phyloP scores from a whole-genome alignment of 2,329 filamentous ascomycete genomes.

The Zalaria sp. region DNA sequence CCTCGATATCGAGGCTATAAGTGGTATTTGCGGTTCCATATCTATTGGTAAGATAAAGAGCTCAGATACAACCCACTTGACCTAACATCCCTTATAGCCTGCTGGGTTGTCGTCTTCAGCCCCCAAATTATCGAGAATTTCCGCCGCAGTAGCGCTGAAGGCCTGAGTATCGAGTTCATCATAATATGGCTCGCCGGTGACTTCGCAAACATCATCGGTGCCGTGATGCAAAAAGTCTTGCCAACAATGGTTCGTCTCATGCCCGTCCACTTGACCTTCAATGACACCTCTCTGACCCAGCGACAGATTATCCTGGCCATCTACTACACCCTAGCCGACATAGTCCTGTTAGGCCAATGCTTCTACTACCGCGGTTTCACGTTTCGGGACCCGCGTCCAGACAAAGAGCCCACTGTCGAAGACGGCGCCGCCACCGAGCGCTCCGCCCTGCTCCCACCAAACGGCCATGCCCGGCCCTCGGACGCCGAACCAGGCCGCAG shows the following conservation, averaged over 20 bases:
- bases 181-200: slow-evolving; percentile 87
- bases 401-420: slow-evolving; percentile 8
- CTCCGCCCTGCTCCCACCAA: slow-evolving; percentile 19
- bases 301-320: slow-evolving; percentile 69
- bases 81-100: slow-evolving; percentile 35
- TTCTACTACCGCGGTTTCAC: slow-evolving; percentile 87
- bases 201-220: slow-evolving; percentile 93
- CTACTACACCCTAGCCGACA: slow-evolving; percentile 84
- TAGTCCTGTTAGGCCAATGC: slow-evolving; percentile 76
- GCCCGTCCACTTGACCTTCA: background rate
- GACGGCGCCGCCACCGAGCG: slow-evolving; percentile 17
- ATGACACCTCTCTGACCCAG: background rate
- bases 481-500: slow-evolving; percentile 13
- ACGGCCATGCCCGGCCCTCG: slow-evolving; percentile 14
- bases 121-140: slow-evolving; percentile 97
- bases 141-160: slow-evolving; percentile 68
- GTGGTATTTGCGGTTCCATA: slow-evolving; percentile 86
- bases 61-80: background rate
- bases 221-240: slow-evolving; percentile 76
- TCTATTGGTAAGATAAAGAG: slow-evolving; percentile 43
- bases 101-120: slow-evolving; percentile 95
- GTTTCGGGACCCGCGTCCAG: slow-evolving; percentile 59
- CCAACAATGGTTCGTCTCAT: slow-evolving; percentile 64
- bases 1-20: slow-evolving; percentile 79
- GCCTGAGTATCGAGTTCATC: slow-evolving; percentile 80